These are phyloP conservation scores for Pleurozium schreberi DNA, from an alignment of 225 moss, liverwort and hornwort genomes.

Conservation along the genomic window DNA sequence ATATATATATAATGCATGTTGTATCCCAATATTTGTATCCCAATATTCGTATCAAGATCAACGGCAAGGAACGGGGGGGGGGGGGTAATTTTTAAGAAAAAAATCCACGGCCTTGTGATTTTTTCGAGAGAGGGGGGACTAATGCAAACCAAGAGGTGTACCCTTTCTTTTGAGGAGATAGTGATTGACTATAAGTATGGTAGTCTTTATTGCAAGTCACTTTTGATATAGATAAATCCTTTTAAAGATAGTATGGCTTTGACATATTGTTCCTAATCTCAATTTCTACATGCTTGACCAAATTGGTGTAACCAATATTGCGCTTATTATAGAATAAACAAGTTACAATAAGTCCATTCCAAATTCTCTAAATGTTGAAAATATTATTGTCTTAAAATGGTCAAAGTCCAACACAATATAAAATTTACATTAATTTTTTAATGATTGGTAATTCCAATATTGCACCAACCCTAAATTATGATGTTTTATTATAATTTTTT, in stretches of 20 bases:
- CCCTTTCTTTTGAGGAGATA: too few relatives aligned
- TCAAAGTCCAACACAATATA: background rate
- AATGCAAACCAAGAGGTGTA: too few relatives aligned
- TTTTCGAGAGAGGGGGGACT: too few relatives aligned
- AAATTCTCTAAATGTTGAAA: background rate
- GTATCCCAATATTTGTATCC: too few relatives aligned
- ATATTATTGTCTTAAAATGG: too few relatives aligned
- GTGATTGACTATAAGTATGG: background rate
- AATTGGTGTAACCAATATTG: background rate
- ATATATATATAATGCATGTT: too few relatives aligned
- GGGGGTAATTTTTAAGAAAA: too few relatives aligned
- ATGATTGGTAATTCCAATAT: background rate
- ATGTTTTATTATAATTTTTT: background rate
- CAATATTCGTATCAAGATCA: too few relatives aligned
- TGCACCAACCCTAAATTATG: background rate
- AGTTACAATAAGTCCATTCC: background rate
- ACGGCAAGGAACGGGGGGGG: too few relatives aligned
- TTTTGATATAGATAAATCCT: background rate
- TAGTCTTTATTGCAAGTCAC: background rate
- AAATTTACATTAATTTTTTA: background rate
- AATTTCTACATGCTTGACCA: background rate
- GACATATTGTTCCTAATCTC: too few relatives aligned
- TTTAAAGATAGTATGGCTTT: background rate
- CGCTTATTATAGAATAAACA: background rate
- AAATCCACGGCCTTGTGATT: too few relatives aligned